phyloP scores from a whole-genome alignment of 306 rosid genomes.

The Castanea sativa region DNA sequence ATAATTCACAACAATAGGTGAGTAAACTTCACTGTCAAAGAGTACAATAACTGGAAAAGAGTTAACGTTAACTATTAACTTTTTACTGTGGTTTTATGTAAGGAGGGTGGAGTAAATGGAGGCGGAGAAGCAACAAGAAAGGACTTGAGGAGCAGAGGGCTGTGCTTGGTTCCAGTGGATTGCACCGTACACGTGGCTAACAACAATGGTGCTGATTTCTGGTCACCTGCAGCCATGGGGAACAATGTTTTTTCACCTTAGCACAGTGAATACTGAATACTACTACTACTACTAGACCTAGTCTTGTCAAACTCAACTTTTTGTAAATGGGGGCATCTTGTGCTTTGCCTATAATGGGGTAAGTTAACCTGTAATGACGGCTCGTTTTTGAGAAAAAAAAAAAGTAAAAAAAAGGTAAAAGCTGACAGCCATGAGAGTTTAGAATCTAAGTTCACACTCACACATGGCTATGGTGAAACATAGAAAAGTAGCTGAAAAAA shows the following conservation, averaged over 20 bases:
- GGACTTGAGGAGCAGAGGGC: slow-evolving; percentile 61
- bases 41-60: too few relatives aligned
- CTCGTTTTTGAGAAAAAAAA: not conserved
- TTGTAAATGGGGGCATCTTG: slow-evolving; percentile 15
- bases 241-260: slow-evolving; percentile 26
- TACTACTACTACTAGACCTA: too few relatives aligned
- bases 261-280: not conserved
- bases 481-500: not conserved
- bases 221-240: slow-evolving; percentile 71
- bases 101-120: slow-evolving; percentile 37
- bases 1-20: too few relatives aligned
- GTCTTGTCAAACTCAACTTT: slow-evolving; percentile 7
- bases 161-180: slow-evolving; percentile 76
- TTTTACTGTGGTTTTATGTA: not conserved
- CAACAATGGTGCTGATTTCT: slow-evolving; percentile 86
- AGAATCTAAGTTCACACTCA: not conserved
- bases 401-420: not conserved
- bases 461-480: not conserved
- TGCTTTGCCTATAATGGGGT: not conserved
- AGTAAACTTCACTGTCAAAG: too few relatives aligned
- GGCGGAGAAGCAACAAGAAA: slow-evolving; percentile 12
- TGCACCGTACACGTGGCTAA: slow-evolving; percentile 62
- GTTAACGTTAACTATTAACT: not conserved
- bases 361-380: not conserved
- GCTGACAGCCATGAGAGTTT: too few relatives aligned